Base-by-base conservation (phyloP, 768 basidiomycete species). In the Rubroboletus pulcherrimus region DNA sequence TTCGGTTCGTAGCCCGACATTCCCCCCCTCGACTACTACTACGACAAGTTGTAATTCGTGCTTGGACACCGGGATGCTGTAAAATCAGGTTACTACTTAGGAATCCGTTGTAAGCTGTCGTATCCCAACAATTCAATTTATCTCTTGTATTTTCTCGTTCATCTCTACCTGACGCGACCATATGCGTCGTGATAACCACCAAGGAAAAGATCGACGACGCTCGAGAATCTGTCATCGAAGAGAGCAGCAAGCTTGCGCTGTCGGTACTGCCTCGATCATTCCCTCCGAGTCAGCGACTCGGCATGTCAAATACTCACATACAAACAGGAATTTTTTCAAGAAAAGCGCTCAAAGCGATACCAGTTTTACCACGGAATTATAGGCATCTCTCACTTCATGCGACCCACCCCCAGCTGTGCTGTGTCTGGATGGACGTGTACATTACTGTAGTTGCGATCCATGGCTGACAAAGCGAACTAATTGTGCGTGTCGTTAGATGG, bases 11-110 rank as follows among this genome's bases (percentile, higher is more conserved):
- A 91, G 91, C 88, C 90, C 65, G 94, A 96, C 12, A 88, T 95
- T 53, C 94, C 93, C 43, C 45, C 87, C 53, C 81, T 93, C 62
- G 91, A 93, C 73, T 83, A 82, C 35, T 97, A 94, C 80, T 94
- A 95, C 79, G 94, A 96, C 83, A 96, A 94, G 80, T 77, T 89
- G 72, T 91, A 81, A 81, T 54, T 45, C 40, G 17, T 29, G 19
- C 43, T 17, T 42, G 37, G 45, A 51, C 54, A 46, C 41, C 17
- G 12, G 46, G 53, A 47, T 51, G 24, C 41, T 54, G 34, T 59
- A 38, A 52, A 45, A 54, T 42, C 40, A 53, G 53, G 45, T 53
- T 56, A 42, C 49, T 50, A 52, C 45, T 39, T 48, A 44, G 38
- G 45, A 41, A 46, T 39, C 15, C 40, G 46, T 63, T 71, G 59